phyloP scores from a whole-genome alignment of 1,284 basidiomycete species.

The Tilletia caries region DNA sequence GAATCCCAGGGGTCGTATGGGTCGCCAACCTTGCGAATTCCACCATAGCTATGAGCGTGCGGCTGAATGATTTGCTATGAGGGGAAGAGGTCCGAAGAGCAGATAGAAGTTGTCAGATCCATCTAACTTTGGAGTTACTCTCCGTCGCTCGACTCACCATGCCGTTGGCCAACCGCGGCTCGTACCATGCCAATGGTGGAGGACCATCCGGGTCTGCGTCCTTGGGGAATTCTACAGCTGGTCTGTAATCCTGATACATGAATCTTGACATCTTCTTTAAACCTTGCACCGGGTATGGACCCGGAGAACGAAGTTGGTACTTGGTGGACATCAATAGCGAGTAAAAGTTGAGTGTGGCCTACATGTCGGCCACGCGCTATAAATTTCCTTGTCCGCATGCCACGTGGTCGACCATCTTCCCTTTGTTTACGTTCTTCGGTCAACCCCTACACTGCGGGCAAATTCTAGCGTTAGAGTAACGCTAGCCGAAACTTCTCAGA shows the following conservation, averaged over 20 bases:
- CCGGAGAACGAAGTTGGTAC: neutral
- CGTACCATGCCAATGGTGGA: neutral
- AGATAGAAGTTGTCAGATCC: neutral
- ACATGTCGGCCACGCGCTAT: too few species aligned
- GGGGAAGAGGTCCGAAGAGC: neutral
- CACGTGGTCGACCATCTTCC: too few species aligned
- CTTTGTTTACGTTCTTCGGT: too few species aligned
- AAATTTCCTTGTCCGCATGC: too few species aligned
- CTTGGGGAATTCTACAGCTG: neutral
- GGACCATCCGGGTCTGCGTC: neutral
- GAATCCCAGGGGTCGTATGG: neutral
- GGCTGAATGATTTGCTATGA: neutral
- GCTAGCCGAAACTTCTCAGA: too few species aligned
- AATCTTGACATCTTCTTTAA: neutral
- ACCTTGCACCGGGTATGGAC: too few species aligned
- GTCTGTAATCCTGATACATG: neutral
- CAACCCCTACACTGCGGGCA: too few species aligned
- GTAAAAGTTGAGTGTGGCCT: too few species aligned
- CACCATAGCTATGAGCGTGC: neutral
- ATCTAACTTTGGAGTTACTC: too few species aligned
- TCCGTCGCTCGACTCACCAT: too few species aligned
- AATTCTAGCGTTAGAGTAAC: too few species aligned
- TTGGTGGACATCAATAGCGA: neutral
- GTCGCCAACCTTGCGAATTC: neutral
- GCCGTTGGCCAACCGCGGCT: neutral